A percentile compares a stretch with the other conserved stretches of the same genome.
Conservation (phyloP, 2,329 filamentous ascomycete genomes). For the Phaeophleospora eucalypticola region DNA sequence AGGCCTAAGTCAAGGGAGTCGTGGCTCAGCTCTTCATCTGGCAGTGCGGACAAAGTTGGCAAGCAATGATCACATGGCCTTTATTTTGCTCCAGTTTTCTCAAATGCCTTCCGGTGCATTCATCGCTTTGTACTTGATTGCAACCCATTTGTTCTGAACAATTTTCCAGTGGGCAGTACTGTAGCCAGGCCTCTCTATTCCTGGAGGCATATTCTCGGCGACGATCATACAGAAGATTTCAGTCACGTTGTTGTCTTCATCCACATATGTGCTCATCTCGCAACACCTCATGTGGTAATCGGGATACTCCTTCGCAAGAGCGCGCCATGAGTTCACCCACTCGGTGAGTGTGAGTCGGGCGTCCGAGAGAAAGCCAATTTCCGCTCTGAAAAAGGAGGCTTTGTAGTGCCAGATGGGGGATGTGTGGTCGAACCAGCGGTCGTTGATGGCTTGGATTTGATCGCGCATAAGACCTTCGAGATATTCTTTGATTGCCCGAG, state of each 20-base stretch:
- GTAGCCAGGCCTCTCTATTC: not conserved
- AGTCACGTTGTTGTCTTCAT: not conserved
- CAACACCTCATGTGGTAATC: conserved; percentile 6
- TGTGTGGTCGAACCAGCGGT: not conserved
- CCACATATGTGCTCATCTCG: not conserved
- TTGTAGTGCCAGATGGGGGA: not conserved
- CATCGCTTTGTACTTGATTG: not conserved
- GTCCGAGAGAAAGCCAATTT: not conserved
- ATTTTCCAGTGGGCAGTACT: not conserved
- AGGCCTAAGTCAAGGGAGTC: not conserved
- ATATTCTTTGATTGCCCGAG: not conserved
- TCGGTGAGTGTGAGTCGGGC: not conserved
- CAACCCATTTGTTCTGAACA: not conserved
- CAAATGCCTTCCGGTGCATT: not conserved
- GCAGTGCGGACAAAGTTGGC: too few species aligned
- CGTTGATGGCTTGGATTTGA: not conserved
- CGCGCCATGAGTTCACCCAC: not conserved
- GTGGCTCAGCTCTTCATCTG: not conserved
- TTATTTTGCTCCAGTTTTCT: too few species aligned
- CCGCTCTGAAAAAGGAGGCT: not conserved
- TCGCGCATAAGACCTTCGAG: not conserved
- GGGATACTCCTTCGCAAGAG: not conserved
- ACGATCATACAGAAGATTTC: not conserved
- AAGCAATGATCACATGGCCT: too few species aligned
- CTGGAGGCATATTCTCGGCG: not conserved